A percentile compares a stretch with the other conserved stretches of the same genome.
These are phyloP conservation scores for Ilyonectria mors-panacis DNA, from an alignment of 2,329 filamentous ascomycete genomes.

Conservation along the genomic window DNA sequence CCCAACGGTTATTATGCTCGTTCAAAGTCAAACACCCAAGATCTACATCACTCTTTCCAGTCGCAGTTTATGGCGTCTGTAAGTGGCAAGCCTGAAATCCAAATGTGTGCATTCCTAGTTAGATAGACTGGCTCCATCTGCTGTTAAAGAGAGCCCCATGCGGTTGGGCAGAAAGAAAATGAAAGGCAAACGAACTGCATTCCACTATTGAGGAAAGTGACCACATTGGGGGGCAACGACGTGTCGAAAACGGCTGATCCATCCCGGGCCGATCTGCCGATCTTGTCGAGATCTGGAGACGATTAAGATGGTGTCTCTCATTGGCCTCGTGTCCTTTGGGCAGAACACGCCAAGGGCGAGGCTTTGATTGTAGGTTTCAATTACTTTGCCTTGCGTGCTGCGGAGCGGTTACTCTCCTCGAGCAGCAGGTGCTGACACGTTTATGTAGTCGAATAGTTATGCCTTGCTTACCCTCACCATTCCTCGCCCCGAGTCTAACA, in stretches of 20 bases:
- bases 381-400: no score
- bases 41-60: no score
- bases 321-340: background rate
- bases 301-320: slow-evolving; percentile 26
- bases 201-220: background rate
- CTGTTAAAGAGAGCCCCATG: background rate
- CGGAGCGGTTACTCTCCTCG: no score
- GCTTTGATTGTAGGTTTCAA: no score
- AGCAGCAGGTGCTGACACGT: no score
- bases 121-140: background rate
- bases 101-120: background rate
- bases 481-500: no score
- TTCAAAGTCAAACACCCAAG: no score
- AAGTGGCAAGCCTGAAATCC: background rate
- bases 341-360: background rate
- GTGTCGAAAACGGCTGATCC: background rate
- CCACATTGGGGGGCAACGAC: background rate
- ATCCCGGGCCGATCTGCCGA: background rate
- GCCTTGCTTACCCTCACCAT: no score
- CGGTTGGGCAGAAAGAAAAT: background rate
- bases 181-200: background rate
- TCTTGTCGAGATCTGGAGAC: slow-evolving; percentile 17
- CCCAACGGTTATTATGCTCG: background rate
- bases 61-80: background rate
- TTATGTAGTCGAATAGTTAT: no score